Evolutionary conservation across 31 red algal species (phyloP).

Genomic region (Endocladia muricata): DNA sequence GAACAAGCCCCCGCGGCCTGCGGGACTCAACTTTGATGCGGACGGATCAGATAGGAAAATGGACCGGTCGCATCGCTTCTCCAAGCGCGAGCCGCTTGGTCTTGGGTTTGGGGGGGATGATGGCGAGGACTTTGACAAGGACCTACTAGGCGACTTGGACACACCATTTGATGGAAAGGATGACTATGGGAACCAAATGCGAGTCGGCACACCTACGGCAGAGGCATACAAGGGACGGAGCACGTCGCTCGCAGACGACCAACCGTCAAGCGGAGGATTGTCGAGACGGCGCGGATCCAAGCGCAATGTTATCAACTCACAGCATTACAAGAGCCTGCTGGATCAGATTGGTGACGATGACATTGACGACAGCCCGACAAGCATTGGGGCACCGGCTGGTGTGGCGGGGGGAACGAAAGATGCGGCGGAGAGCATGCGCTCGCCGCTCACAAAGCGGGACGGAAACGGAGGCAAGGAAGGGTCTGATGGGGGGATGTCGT

Average conservation of each 20-base stretch:
- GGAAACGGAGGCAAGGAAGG: no score
- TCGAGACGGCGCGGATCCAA: constrained; percentile 25
- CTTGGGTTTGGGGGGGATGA: not conserved
- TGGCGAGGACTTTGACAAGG: constrained; percentile 20
- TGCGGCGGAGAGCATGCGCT: no score
- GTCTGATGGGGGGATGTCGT: no score
- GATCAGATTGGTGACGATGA: constrained; percentile 26
- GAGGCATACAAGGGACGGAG: constrained; percentile 30
- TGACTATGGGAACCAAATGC: constrained; percentile 29
- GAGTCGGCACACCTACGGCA: constrained; percentile 24
- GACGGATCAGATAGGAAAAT: not conserved
- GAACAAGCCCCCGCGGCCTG: constrained; percentile 3
- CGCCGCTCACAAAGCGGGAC: no score
- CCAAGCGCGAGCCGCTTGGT: constrained; percentile 35
- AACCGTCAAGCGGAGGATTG: constrained; percentile 11
- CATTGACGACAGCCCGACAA: not conserved
- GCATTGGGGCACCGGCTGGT: no score
- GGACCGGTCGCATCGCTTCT: constrained; percentile 50
- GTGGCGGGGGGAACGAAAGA: no score
- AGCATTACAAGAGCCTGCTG: constrained; percentile 48
- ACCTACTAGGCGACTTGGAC: constrained; percentile 39
- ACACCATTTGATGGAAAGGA: constrained; percentile 6
- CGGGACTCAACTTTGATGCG: not conserved
- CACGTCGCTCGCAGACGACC: constrained; percentile 32
- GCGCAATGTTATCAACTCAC: constrained; percentile 32